Percentiles rank a stretch among this genome's conserved stretches.
phyloP scores from a whole-genome alignment of 2,329 filamentous ascomycete species.

The Calonectria pteridis region DNA sequence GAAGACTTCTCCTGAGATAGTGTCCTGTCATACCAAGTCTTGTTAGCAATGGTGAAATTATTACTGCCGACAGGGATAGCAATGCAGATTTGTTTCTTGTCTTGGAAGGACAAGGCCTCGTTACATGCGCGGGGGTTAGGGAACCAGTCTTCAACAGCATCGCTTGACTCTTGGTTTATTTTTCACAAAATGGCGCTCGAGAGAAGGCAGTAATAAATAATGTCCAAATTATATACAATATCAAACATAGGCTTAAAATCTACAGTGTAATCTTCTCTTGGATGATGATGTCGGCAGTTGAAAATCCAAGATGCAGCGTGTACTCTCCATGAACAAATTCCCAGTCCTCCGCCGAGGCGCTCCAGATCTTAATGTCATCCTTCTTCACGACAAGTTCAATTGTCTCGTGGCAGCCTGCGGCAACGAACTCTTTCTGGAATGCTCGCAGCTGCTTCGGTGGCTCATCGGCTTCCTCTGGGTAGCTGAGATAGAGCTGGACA shows the following conservation, averaged over 20 bases:
- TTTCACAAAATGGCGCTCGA: neutral
- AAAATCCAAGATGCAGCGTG: neutral
- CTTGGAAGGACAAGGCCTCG: constrained; percentile 45
- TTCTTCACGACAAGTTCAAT: neutral
- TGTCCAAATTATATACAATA: neutral
- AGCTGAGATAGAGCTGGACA: neutral
- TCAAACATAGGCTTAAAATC: neutral
- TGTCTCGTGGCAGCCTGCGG: neutral
- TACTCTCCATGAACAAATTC: neutral
- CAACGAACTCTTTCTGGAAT: neutral
- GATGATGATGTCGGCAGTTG: neutral
- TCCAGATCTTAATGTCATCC: constrained; percentile 1
- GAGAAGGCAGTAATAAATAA: neutral
- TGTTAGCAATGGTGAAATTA: neutral
- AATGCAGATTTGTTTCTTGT: constrained; percentile 61
- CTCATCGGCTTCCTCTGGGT: neutral
- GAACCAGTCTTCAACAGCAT: neutral
- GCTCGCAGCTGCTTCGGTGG: neutral
- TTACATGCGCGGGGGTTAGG: neutral
- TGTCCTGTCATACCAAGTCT: constrained; percentile 7
- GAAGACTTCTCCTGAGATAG: constrained; percentile 3
- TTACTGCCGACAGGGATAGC: constrained; percentile 36
- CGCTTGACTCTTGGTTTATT: neutral
- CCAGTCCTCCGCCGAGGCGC: neutral
- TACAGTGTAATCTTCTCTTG: neutral